Evolutionary conservation across 495 filamentous ascomycete species (phyloP), one percentile per base, ranked within the genome.

Genomic region (Talaromyces trachyspermus): DNA sequence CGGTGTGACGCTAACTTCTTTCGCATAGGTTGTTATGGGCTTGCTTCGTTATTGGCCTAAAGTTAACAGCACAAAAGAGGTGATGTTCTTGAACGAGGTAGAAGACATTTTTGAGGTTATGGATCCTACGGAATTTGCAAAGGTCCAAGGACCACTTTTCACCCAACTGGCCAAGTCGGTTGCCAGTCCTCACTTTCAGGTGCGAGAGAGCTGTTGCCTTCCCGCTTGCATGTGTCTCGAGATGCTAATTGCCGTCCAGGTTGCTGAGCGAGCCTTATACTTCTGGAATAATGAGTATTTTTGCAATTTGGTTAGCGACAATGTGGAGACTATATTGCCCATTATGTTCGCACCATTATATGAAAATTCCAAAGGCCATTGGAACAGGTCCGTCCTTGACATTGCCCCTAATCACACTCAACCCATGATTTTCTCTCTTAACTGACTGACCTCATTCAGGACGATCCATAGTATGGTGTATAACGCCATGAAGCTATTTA

Each of bases 231-330:
- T 11, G 38, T 23, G 6, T 15, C 29, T n/a, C n/a, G n/a, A n/a
- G n/a, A 17, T 18, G 30, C 38, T 40, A 46, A 50, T 20, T 19
- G 6, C 43, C 24, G n/a, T 29, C 51, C 12, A 51, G 82, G 92
- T 98, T 35, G 92, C 92, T 25, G 92, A 99, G 62, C 79, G 92
- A 54, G 92, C 94, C 2, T 80, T 99, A 19, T 99, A 99, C 70
- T 99, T 97, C 74, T 99, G 92, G 92, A 99, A 99, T 68, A 99
- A 99, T 60, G 92, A 99, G 62, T 99, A 99, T 58, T 99, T 99
- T 72, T 99, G 92, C 74, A 99, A 99, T 59, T 72, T 99, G 46
- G 92, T 99, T 45, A 96, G 90, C 74, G 92, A 99, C 64, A 97
- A 99, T 59, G 92, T 97, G 24, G 91, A 96, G 54, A 87, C 95